phyloP scores from a whole-genome alignment of 768 basidiomycete species.

The Tremella fuciformis region DNA sequence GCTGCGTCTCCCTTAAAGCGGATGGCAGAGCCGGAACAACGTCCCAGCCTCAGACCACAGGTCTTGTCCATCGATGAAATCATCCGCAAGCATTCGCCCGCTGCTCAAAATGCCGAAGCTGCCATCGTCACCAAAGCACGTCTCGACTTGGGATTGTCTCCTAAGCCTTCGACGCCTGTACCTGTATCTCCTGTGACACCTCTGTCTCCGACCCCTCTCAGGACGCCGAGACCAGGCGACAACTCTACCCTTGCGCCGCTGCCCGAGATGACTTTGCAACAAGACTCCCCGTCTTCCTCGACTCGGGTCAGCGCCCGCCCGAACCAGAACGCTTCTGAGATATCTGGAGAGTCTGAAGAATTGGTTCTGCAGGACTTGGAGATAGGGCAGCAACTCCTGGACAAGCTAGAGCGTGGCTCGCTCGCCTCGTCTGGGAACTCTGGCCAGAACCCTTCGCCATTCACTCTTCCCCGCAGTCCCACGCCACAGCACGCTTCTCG shows the following conservation, averaged over 20 bases:
- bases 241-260: conserved; percentile 2
- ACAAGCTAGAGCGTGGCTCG: conserved; percentile 15
- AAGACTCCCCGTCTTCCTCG: neutral
- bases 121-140: conserved; percentile 23
- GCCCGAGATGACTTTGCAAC: neutral
- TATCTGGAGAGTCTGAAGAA: neutral
- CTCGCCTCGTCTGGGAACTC: conserved; percentile 10
- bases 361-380: conserved; percentile 7
- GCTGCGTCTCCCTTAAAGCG: conserved; percentile 5
- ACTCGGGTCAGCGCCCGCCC: neutral
- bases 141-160: conserved; percentile 18
- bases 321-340: neutral
- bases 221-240: no score
- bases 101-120: conserved; percentile 13
- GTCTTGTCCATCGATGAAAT: conserved; percentile 47
- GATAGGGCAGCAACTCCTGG: conserved; percentile 19
- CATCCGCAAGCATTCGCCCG: conserved; percentile 30
- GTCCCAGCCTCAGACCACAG: conserved; percentile 53
- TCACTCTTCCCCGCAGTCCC: neutral
- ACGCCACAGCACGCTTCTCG: neutral
- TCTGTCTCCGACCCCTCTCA: conserved; percentile 51
- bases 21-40: conserved; percentile 10
- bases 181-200: conserved; percentile 26
- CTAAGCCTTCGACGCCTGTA: conserved; percentile 4
- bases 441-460: neutral